Percentiles rank a stretch among this genome's conserved stretches.
Evolutionary conservation across 2,329 filamentous ascomycete genomes (phyloP).

Genomic region (Fusarium succisae): DNA sequence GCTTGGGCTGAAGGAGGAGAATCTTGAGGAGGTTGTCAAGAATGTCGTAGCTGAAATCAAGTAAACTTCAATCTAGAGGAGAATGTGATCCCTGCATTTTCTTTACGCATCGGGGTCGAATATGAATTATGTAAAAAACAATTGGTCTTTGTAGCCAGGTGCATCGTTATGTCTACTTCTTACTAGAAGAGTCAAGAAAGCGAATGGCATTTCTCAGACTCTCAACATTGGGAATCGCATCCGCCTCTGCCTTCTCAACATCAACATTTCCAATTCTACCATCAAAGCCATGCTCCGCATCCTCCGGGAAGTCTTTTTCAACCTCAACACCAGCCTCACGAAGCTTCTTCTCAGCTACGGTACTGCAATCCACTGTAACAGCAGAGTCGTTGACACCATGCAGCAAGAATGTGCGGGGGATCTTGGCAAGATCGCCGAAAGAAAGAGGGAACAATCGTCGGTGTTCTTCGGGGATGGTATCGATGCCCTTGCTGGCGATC

Average conservation of each 20-base stretch:
- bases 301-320: constrained; percentile 20
- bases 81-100: rapidly evolving
- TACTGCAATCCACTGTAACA: constrained; percentile 30
- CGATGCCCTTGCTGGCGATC: constrained; percentile 11
- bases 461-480: constrained; percentile 18
- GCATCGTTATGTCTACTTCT: background rate
- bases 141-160: background rate
- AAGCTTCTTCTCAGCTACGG: constrained; percentile 30
- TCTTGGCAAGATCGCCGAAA: constrained; percentile 4
- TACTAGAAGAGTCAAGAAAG: constrained; percentile 12
- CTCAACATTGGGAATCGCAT: background rate
- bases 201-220: constrained; percentile 26
- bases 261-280: constrained; percentile 11
- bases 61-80: background rate
- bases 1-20: background rate
- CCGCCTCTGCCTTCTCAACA: constrained; percentile 18
- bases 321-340: constrained; percentile 12
- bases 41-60: background rate
- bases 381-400: constrained; percentile 37
- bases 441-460: constrained; percentile 26
- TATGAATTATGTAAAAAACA: background rate
- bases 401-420: constrained; percentile 29
- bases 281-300: constrained; percentile 39
- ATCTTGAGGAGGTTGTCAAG: background rate
- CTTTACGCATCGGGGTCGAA: rapidly evolving